phyloP scores from a whole-genome alignment of 2,329 filamentous ascomycete genomes.

The Nannizzia gypsea region DNA sequence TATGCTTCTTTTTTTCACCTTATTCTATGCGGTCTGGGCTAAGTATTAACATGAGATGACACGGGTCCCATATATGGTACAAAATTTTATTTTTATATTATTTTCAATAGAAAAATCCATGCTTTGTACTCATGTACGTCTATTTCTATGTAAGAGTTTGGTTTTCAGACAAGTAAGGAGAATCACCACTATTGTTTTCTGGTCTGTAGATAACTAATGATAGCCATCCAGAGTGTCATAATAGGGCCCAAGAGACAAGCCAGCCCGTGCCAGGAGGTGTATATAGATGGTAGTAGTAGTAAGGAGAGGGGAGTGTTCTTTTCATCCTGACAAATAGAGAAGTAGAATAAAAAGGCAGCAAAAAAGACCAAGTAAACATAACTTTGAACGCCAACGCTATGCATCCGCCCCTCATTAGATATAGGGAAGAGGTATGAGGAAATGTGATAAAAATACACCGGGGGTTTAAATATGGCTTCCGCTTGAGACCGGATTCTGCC shows the following conservation, averaged over 20 bases:
- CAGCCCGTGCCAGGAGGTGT: not conserved
- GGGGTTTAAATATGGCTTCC: not conserved
- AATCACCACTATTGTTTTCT: not conserved
- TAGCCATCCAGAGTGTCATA: not conserved
- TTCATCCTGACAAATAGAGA: not conserved
- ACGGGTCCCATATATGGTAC: not conserved
- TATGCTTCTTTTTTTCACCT: not conserved
- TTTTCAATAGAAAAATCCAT: not conserved
- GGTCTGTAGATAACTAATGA: not conserved
- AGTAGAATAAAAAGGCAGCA: not conserved
- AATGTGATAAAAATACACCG: constrained; percentile 1
- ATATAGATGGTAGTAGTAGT: no score
- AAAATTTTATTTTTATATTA: not conserved
- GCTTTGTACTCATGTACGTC: not conserved
- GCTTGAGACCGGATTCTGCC: not conserved
- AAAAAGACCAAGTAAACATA: not conserved
- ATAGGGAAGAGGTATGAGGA: not conserved
- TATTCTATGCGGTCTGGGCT: not conserved
- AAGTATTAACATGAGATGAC: not conserved
- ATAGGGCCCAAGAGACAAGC: not conserved
- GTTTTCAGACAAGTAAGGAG: not conserved
- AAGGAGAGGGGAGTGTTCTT: constrained; percentile 1
- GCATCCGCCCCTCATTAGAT: not conserved
- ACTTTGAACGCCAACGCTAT: constrained; percentile 5
- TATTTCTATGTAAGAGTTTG: not conserved